Evolutionary conservation across 257 asterid species (phyloP), one percentile per base, ranked within the genome.

Genomic region (Orobanche coerulescens): DNA sequence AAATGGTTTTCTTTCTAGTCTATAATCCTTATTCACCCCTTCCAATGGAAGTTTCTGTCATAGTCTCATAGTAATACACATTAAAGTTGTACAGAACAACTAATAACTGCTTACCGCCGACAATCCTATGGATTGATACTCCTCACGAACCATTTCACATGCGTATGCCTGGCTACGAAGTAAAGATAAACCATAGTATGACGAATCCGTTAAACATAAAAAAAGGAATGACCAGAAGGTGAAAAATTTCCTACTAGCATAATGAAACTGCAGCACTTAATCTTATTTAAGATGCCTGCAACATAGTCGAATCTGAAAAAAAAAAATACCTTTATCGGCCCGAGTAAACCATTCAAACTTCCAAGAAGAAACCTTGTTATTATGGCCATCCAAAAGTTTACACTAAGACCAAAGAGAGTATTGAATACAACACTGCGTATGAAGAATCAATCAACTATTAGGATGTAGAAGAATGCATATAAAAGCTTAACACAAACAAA

Each of bases 371-470:
- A 85, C 81, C 96, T 88, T 23, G 75, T 85, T 2, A 65, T 13
- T 65, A 88, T 28, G 42, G 96, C 96, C 96, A 88, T 88, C 86
- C 90, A 82, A 65, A 60, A 88, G 73, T 83, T 81, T 13, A 70
- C 34, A 65, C 96, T 85, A 30, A 88, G 82, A 48, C 96, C 95
- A 78, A 88, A 88, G 14, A 88, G 86, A 26, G 94, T 71, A 71
- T 85, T 88, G 85, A 85, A 85, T 37, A 88, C 74, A 58, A 80
- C 84, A 71, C 96, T 88, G 94, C 24, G 72, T 25, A 70, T 11
- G 44, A 30, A 66, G 14, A 54, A 64, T 54, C 51, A 61, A 20
- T 50, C 15, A 22, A 14, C 43, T 46, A 59, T 49, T 48, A 16
- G 22, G 58, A 64, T 36, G 19, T 58, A 22, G 44, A n/a, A 8